These are phyloP conservation scores for Bruguiera sexangula DNA, from an alignment of 345 rosid genomes.

Conservation along the genomic window DNA sequence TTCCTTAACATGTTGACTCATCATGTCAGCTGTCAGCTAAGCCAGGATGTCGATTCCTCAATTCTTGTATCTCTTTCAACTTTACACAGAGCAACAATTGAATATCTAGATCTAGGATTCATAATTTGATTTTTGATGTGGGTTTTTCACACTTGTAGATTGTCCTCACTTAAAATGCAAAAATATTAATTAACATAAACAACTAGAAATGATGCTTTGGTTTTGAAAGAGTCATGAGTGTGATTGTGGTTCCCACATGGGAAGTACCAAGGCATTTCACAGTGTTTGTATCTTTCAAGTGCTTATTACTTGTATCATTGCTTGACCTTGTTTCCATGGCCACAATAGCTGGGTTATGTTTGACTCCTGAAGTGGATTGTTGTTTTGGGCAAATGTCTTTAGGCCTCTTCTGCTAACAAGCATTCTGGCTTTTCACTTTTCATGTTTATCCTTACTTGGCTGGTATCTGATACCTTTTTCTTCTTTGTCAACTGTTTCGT, in stretches of 20 bases:
- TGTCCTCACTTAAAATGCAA: no score
- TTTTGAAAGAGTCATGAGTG: no score
- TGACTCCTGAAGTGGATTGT: neutral
- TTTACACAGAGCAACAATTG: neutral
- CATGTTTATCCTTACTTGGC: neutral
- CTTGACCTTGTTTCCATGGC: neutral
- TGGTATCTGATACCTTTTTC: neutral
- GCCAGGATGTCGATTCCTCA: neutral
- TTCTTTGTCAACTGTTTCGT: neutral
- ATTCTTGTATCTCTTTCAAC: neutral
- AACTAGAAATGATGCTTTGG: no score
- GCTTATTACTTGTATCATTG: neutral
- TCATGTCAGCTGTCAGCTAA: neutral
- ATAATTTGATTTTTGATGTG: no score
- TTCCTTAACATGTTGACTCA: neutral
- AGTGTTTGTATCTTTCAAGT: neutral
- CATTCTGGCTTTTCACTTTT: neutral
- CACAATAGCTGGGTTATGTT: neutral
- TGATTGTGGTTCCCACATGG: neutral
- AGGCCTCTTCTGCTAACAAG: neutral
- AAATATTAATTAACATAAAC: no score
- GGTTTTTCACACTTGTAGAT: no score
- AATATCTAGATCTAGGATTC: no score
- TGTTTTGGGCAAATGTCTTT: neutral
- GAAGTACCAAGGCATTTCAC: neutral